Conservation (phyloP, 345 rosid species). For the Corchorus capsularis region DNA sequence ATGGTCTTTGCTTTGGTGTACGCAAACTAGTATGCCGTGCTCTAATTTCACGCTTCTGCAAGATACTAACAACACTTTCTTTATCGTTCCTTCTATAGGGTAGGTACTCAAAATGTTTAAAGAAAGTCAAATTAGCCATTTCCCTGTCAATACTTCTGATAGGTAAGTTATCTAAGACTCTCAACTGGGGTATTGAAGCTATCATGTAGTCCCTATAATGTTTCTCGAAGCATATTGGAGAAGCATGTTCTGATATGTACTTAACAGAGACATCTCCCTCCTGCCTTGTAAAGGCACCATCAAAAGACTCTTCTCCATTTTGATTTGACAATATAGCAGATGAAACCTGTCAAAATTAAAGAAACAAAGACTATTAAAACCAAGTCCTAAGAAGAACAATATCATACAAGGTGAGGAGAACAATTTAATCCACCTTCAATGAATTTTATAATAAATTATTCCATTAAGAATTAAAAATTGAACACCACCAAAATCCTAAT, state of each 20-base stretch:
- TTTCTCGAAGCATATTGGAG: constrained; percentile 86
- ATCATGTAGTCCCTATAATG: constrained; percentile 87
- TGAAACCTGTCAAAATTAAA: constrained; percentile 46
- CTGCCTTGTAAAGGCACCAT: constrained; percentile 38
- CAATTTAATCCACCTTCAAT: neutral
- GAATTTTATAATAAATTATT: neutral
- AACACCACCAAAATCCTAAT: neutral
- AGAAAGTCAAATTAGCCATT: constrained; percentile 53
- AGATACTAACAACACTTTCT: constrained; percentile 69
- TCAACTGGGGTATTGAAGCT: constrained; percentile 74
- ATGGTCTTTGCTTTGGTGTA: constrained; percentile 33
- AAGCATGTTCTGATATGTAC: constrained; percentile 61
- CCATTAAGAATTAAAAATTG: neutral
- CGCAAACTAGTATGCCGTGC: constrained; percentile 31
- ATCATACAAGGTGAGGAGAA: constrained; percentile 1
- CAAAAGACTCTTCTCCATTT: constrained; percentile 43
- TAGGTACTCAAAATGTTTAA: constrained; percentile 67
- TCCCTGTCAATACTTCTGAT: constrained; percentile 73
- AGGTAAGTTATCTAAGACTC: constrained; percentile 69
- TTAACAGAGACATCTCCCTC: constrained; percentile 48
- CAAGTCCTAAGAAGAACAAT: constrained; percentile 3
- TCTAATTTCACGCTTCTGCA: constrained; percentile 76
- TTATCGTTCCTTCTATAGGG: constrained; percentile 72
- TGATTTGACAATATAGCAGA: constrained; percentile 31
- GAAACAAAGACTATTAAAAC: constrained; percentile 9